Conservation (phyloP, 2,329 filamentous ascomycete genomes). For the Paraphaeosphaeria minitans region DNA sequence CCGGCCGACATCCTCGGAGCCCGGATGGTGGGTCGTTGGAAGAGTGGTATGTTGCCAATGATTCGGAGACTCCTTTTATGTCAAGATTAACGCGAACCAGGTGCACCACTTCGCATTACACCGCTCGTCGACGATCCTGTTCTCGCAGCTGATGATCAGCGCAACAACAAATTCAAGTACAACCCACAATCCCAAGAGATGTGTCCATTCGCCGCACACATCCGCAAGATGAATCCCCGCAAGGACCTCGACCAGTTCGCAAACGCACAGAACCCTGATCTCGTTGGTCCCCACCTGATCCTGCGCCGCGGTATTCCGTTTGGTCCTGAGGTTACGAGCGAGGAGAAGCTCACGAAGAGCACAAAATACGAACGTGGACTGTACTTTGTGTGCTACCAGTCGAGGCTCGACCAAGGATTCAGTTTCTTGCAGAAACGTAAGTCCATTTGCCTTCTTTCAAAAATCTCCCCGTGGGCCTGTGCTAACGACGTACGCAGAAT, state of each 20-base stretch:
- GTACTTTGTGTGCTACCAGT: constrained; percentile 16
- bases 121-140: constrained; percentile 3
- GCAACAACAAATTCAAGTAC: constrained; percentile 17
- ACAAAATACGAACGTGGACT: constrained; percentile 13
- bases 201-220: constrained; percentile 14
- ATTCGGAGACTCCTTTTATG: not conserved
- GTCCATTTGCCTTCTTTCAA: not conserved
- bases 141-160: not conserved
- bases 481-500: not conserved
- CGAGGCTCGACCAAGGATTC: constrained; percentile 3
- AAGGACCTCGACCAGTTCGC: not conserved
- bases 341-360: constrained; percentile 1
- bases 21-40: constrained; percentile 15
- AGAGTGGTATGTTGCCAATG: constrained; percentile 10
- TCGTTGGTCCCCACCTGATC: constrained; percentile 6
- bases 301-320: constrained; percentile 16
- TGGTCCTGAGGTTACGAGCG: constrained; percentile 12
- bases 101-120: constrained; percentile 1
- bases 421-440: constrained; percentile 12
- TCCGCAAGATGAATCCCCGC: constrained; percentile 16
- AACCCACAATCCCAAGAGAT: constrained; percentile 6
- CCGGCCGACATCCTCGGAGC: constrained; percentile 11
- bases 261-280: not conserved
- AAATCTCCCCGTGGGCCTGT: not conserved
- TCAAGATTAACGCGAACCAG: not conserved